Percentiles rank a stretch among this genome's conserved stretches.
phyloP scores from a whole-genome alignment of 2,329 filamentous ascomycete genomes.

The Zalaria obscura region DNA sequence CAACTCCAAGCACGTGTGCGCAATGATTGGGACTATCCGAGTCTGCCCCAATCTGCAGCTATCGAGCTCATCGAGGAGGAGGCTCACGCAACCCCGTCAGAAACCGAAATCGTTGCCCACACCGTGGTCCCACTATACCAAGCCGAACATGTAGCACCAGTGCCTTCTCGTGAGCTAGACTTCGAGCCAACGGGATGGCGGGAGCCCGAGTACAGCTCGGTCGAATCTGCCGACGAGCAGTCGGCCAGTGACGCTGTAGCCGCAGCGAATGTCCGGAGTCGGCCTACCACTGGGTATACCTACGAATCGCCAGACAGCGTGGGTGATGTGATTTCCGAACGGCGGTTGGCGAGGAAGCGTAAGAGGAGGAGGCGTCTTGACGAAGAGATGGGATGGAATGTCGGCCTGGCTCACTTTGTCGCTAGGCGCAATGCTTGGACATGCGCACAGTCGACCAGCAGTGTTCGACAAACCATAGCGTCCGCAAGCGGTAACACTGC shows the following conservation, averaged over 20 bases:
- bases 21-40: slow-evolving; percentile 31
- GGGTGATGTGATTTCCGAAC: slow-evolving; percentile 14
- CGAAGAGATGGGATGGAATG: slow-evolving; percentile 51
- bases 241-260: slow-evolving; percentile 11
- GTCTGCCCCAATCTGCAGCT: slow-evolving; percentile 12
- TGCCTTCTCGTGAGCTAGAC: slow-evolving; percentile 8
- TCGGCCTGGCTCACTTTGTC: slow-evolving; percentile 67
- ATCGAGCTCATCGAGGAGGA: not conserved
- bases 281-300: slow-evolving; percentile 15
- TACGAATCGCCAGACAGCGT: slow-evolving; percentile 33
- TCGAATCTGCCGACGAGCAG: slow-evolving; percentile 13
- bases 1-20: slow-evolving; percentile 27
- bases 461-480: slow-evolving; percentile 1
- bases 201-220: slow-evolving; percentile 28
- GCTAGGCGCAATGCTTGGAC: slow-evolving; percentile 75
- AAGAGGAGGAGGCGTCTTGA: slow-evolving; percentile 22
- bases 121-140: too few relatives aligned
- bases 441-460: slow-evolving; percentile 35
- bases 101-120: not conserved
- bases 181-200: slow-evolving; percentile 25
- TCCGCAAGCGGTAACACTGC: slow-evolving; percentile 16
- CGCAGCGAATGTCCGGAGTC: slow-evolving; percentile 2
- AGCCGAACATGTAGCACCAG: not conserved
- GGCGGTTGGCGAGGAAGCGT: slow-evolving; percentile 18
- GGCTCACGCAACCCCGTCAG: not conserved